A percentile compares a stretch with the other conserved stretches of the same genome.
Conservation (phyloP, 2,329 filamentous ascomycete species). For the Teratosphaeria zuluensis region DNA sequence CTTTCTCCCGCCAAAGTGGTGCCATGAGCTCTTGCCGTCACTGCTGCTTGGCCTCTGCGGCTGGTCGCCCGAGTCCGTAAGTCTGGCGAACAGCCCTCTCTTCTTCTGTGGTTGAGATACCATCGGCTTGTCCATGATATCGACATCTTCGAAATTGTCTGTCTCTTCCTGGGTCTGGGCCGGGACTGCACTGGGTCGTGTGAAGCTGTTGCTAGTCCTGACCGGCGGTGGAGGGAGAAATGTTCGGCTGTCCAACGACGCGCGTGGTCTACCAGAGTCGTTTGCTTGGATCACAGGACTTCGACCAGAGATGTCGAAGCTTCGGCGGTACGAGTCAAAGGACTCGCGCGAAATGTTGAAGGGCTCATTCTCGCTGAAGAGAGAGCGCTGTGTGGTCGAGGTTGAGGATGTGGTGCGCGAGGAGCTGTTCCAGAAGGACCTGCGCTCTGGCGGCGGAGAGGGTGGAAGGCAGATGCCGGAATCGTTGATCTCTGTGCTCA, state of each 20-base stretch:
- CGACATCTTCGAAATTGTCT: constrained; percentile 83
- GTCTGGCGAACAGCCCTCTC: constrained; percentile 56
- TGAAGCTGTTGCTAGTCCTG: constrained; percentile 25
- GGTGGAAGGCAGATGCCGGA: constrained; percentile 92
- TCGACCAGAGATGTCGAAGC: constrained; percentile 86
- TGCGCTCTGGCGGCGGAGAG: constrained; percentile 72
- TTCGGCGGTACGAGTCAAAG: constrained; percentile 91
- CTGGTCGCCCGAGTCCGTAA: constrained; percentile 8
- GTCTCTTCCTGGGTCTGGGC: constrained; percentile 17
- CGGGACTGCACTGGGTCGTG: constrained; percentile 22
- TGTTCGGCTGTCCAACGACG: constrained; percentile 66
- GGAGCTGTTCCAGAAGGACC: constrained; percentile 49
- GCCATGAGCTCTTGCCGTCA: constrained; percentile 29
- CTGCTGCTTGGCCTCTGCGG: constrained; percentile 8
- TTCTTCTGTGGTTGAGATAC: constrained; percentile 50
- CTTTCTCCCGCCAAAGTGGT: constrained; percentile 60
- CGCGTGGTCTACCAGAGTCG: constrained; percentile 48
- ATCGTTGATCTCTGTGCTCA: constrained; percentile 73
- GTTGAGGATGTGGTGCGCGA: constrained; percentile 43
- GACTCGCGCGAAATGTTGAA: constrained; percentile 95
- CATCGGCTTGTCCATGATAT: constrained; percentile 58
- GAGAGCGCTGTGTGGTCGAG: constrained; percentile 43
- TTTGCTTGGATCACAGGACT: constrained; percentile 61
- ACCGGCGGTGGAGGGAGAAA: constrained; percentile 34
- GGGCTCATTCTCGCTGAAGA: constrained; percentile 65